Percentiles rank a stretch among this genome's conserved stretches.
phyloP scores from a whole-genome alignment of 495 filamentous ascomycete species.

The Xylaria cubensis region DNA sequence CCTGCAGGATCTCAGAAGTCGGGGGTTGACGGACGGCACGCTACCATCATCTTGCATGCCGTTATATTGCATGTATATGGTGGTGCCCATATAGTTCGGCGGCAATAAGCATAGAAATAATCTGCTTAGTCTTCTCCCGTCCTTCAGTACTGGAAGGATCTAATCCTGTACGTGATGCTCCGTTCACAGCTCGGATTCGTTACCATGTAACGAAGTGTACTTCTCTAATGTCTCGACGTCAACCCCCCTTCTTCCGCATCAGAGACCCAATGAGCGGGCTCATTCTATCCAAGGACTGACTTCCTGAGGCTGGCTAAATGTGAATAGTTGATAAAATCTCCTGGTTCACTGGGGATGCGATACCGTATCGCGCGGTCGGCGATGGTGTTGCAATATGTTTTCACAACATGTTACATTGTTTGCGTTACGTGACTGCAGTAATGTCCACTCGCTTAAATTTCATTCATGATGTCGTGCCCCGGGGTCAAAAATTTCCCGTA shows the following conservation, averaged over 20 bases:
- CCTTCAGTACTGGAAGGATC: neutral
- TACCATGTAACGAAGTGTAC: neutral
- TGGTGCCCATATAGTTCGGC: neutral
- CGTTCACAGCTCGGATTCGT: neutral
- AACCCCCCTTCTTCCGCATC: slow-evolving; percentile 1
- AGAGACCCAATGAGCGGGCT: slow-evolving; percentile 5
- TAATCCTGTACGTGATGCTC: neutral
- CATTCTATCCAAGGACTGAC: neutral
- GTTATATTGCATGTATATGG: slow-evolving; percentile 21
- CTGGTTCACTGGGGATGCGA: neutral
- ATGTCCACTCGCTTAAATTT: neutral
- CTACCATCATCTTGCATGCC: slow-evolving; percentile 25
- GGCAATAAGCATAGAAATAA: neutral
- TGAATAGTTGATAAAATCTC: neutral
- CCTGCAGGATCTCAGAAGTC: slow-evolving; percentile 26
- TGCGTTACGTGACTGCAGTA: neutral
- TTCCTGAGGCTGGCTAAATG: neutral
- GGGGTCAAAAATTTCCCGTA: slow-evolving; percentile 16
- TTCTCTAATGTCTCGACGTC: neutral
- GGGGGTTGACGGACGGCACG: slow-evolving; percentile 18
- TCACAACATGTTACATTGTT: neutral
- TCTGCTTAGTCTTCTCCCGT: neutral
- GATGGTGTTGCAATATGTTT: slow-evolving; percentile 2
- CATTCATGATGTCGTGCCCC: neutral
- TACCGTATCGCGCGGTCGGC: neutral